Evolutionary conservation across 495 filamentous ascomycete species (phyloP).

Genomic region (Xylaria sp.): DNA sequence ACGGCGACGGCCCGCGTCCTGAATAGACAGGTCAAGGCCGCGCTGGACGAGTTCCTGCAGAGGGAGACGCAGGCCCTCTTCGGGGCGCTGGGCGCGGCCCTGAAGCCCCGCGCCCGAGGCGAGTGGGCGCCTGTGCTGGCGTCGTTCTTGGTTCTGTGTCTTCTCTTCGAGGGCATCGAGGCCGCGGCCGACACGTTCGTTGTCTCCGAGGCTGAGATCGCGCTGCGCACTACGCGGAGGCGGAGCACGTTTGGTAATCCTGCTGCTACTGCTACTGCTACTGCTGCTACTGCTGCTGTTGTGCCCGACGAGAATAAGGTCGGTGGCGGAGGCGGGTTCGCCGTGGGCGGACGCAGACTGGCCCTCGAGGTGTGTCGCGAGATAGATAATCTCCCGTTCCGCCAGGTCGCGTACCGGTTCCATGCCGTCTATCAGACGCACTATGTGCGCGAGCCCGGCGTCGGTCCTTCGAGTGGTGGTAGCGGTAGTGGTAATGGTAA

Average conservation of each 20-base stretch:
- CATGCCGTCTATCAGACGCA: slow-evolving; percentile 62
- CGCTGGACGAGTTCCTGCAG: slow-evolving; percentile 56
- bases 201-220: slow-evolving; percentile 55
- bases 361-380: slow-evolving; percentile 46
- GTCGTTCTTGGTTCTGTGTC: slow-evolving; percentile 56
- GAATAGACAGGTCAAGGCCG: slow-evolving; percentile 59
- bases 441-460: slow-evolving; percentile 45
- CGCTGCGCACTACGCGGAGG: slow-evolving; percentile 41
- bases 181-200: slow-evolving; percentile 57
- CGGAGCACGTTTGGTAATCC: background rate
- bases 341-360: slow-evolving; percentile 16
- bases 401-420: slow-evolving; percentile 60
- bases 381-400: slow-evolving; percentile 60
- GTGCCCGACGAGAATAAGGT: slow-evolving; percentile 44
- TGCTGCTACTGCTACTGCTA: too few species aligned
- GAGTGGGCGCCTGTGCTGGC: slow-evolving; percentile 62
- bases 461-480: background rate
- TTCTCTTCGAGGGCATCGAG: slow-evolving; percentile 61
- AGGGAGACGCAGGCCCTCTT: slow-evolving; percentile 54
- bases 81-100: slow-evolving; percentile 52
- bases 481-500: background rate
- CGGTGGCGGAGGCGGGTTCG: slow-evolving; percentile 48
- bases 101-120: slow-evolving; percentile 55
- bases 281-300: too few species aligned
- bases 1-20: slow-evolving; percentile 53